phyloP scores from a whole-genome alignment of 768 basidiomycete genomes.

The Pholiota conissans region DNA sequence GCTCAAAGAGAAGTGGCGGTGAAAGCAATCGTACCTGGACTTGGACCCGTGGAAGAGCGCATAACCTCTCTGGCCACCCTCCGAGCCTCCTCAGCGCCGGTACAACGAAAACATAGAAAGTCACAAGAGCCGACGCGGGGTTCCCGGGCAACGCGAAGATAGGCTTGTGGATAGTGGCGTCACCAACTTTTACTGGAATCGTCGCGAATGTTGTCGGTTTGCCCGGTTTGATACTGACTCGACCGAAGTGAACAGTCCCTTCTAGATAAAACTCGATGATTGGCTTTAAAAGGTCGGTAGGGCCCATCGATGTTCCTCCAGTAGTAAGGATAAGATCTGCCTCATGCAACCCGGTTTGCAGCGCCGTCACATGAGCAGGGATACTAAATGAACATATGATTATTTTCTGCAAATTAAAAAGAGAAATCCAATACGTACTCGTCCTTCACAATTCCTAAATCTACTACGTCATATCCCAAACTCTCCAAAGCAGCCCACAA shows the following conservation, averaged over 20 bases:
- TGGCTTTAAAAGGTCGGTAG: slow-evolving; percentile 84
- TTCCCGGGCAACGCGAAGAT: slow-evolving; percentile 89
- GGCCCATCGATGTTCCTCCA: slow-evolving; percentile 91
- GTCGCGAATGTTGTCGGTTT: slow-evolving; percentile 92
- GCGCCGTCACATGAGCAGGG: slow-evolving; percentile 53
- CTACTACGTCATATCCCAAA: slow-evolving; percentile 74
- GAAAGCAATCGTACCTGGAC: slow-evolving; percentile 50
- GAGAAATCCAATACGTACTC: slow-evolving; percentile 44
- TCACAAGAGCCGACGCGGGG: slow-evolving; percentile 85
- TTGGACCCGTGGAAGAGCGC: slow-evolving; percentile 58
- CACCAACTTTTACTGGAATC: slow-evolving; percentile 41
- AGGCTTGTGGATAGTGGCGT: slow-evolving; percentile 46
- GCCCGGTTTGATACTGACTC: slow-evolving; percentile 80
- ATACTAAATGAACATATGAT: slow-evolving; percentile 37
- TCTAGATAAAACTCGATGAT: slow-evolving; percentile 78
- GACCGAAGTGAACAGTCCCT: slow-evolving; percentile 83
- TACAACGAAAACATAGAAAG: slow-evolving; percentile 81
- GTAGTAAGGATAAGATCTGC: slow-evolving; percentile 84
- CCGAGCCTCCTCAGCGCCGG: slow-evolving; percentile 76
- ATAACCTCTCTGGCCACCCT: slow-evolving; percentile 56
- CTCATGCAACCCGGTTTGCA: slow-evolving; percentile 53
- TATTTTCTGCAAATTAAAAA: background rate
- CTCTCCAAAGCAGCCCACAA: slow-evolving; percentile 67
- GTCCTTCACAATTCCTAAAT: slow-evolving; percentile 81
- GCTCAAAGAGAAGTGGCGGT: too few relatives aligned